These are phyloP conservation scores for Trichoderma aggressivum DNA, from an alignment of 2,329 filamentous ascomycete species.

Conservation along the genomic window DNA sequence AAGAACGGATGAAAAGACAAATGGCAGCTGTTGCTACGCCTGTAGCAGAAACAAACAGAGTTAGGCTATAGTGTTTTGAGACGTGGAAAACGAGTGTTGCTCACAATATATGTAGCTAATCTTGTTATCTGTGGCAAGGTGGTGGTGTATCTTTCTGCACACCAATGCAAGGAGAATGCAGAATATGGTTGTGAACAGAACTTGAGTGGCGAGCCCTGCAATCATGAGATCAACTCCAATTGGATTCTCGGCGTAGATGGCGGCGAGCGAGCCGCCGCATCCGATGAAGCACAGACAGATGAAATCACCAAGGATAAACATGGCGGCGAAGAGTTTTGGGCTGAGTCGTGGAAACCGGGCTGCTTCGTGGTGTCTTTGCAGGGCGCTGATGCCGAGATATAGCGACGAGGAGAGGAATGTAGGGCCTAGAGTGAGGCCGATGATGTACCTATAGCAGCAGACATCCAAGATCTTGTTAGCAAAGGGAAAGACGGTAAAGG, in stretches of 20 bases:
- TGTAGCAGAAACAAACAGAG: neutral
- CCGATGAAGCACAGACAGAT: slow-evolving; percentile 1
- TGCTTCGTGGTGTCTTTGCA: neutral
- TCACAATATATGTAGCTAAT: neutral
- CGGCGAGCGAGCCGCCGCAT: neutral
- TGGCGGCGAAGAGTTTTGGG: neutral
- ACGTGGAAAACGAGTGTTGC: neutral
- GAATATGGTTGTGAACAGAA: neutral
- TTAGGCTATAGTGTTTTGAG: neutral
- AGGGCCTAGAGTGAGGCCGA: slow-evolving; percentile 9
- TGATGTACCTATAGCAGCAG: neutral
- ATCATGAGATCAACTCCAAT: slow-evolving; percentile 7
- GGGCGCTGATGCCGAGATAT: neutral
- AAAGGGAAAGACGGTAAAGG: neutral
- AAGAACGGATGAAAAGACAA: slow-evolving; percentile 2
- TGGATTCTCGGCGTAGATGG: neutral
- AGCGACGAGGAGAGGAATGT: slow-evolving; percentile 4
- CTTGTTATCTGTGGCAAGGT: neutral
- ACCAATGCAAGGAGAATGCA: neutral
- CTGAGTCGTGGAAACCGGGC: neutral
- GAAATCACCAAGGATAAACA: neutral
- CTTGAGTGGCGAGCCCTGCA: neutral
- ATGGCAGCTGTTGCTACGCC: neutral
- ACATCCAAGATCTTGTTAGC: neutral
- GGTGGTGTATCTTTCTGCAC: neutral